These are phyloP conservation scores for Daldinia childiae DNA, from an alignment of 495 filamentous ascomycete genomes.

Conservation along the genomic window DNA sequence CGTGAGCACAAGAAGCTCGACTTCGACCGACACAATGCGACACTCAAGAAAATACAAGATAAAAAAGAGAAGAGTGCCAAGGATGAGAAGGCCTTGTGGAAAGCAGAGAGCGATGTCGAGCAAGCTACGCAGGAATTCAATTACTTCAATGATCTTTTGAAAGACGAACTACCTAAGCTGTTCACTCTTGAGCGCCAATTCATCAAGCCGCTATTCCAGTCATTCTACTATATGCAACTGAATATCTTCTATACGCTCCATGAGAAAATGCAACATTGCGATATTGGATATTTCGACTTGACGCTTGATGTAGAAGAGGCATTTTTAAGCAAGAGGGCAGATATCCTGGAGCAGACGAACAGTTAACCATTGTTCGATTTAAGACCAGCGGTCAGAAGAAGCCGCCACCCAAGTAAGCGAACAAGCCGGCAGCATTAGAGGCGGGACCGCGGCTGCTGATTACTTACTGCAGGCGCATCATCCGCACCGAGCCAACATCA, in stretches of 20 bases:
- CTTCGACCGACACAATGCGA: slow-evolving; percentile 84
- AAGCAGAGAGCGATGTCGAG: slow-evolving; percentile 92
- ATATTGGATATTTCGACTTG: slow-evolving; percentile 97
- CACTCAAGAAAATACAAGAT: slow-evolving; percentile 92
- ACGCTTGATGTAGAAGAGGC: slow-evolving; percentile 88
- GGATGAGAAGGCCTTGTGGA: slow-evolving; percentile 97
- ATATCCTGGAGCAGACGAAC: slow-evolving; percentile 85
- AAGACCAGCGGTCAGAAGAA: slow-evolving; percentile 79
- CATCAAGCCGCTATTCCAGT: slow-evolving; percentile 96
- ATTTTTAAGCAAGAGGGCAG: slow-evolving; percentile 86
- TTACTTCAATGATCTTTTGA: slow-evolving; percentile 95
- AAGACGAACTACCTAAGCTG: slow-evolving; percentile 92
- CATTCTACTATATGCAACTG: slow-evolving; percentile 99
- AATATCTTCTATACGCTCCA: slow-evolving; percentile 99
- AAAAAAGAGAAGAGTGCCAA: slow-evolving; percentile 97
- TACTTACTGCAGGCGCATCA: slow-evolving; percentile 53
- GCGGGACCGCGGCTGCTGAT: slow-evolving; percentile 46
- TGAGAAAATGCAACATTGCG: slow-evolving; percentile 94
- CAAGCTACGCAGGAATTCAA: slow-evolving; percentile 94
- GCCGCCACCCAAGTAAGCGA: slow-evolving; percentile 62
- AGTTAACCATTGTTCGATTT: slow-evolving; percentile 83
- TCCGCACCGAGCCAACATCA: slow-evolving; percentile 30
- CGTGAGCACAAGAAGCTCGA: slow-evolving; percentile 98
- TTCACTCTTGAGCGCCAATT: slow-evolving; percentile 95
- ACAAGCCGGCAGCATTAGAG: slow-evolving; percentile 55